Evolutionary conservation across 768 basidiomycete genomes (phyloP).

Genomic region (Plicaturopsis crispa): DNA sequence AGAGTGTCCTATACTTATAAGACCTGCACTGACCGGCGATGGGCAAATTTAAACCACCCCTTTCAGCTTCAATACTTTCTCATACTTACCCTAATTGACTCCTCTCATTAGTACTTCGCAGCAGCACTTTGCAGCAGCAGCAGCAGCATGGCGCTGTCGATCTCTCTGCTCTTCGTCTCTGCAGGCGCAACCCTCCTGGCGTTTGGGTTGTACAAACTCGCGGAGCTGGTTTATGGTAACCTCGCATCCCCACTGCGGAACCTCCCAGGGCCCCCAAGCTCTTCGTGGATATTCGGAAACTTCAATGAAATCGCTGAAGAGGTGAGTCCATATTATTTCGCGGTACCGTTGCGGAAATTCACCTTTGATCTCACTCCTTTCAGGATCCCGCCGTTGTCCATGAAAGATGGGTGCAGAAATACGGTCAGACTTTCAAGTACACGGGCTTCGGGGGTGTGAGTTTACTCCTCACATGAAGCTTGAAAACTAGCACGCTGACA

Average conservation of each 20-base stretch:
- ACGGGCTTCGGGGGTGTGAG: conserved; percentile 24
- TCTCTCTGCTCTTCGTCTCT: conserved; percentile 5
- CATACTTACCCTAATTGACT: too few species aligned
- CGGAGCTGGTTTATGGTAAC: conserved; percentile 20
- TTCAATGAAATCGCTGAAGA: conserved; percentile 33
- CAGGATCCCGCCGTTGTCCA: conserved; percentile 19
- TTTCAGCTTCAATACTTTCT: too few species aligned
- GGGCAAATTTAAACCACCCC: too few species aligned
- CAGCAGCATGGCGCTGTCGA: conserved; percentile 2
- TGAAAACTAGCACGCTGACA: too few species aligned
- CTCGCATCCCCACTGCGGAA: conserved; percentile 35
- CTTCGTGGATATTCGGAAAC: conserved; percentile 42
- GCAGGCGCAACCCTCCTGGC: conserved; percentile 16
- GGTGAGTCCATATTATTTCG: too few species aligned
- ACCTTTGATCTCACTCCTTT: neutral
- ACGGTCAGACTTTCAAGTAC: conserved; percentile 26
- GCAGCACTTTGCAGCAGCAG: too few species aligned
- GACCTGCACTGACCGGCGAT: too few species aligned
- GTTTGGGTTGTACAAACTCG: conserved; percentile 26
- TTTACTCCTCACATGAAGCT: neutral
- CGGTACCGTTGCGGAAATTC: too few species aligned
- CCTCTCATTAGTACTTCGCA: too few species aligned
- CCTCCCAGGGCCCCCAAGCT: conserved; percentile 42
- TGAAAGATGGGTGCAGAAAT: conserved; percentile 27
- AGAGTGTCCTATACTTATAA: too few species aligned